phyloP scores from a whole-genome alignment of 306 rosid species.

The Nissolia schottii region DNA sequence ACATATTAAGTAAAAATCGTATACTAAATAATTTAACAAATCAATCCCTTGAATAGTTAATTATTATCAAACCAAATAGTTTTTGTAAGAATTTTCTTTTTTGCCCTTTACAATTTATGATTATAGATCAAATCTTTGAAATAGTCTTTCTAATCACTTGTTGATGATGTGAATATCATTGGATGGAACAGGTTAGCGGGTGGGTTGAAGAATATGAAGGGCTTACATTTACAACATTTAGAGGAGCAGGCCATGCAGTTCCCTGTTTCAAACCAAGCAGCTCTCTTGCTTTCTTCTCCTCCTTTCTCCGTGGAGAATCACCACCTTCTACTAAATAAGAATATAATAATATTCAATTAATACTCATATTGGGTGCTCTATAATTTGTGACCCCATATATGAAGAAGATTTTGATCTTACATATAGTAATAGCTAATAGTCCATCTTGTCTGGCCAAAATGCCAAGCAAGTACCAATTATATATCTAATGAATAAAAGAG shows the following conservation, averaged over 20 bases:
- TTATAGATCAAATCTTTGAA: no score
- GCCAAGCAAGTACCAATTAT: not conserved
- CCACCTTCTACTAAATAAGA: conserved; percentile 48
- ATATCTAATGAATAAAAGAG: conserved; percentile 22
- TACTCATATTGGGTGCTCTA: conserved; percentile 14
- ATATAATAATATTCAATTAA: no score
- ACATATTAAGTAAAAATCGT: not conserved
- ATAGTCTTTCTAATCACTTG: no score
- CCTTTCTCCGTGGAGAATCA: conserved; percentile 65
- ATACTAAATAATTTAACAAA: no score
- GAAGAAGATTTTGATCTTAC: conserved; percentile 37
- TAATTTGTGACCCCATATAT: conserved; percentile 12
- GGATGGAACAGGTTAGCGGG: conserved; percentile 66
- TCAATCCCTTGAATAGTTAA: not conserved
- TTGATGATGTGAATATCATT: not conserved
- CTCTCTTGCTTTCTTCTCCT: conserved; percentile 68
- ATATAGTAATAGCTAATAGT: conserved; percentile 23
- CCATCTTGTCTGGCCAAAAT: not conserved
- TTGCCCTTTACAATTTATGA: no score
- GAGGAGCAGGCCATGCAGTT: conserved; percentile 94
- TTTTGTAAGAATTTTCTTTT: not conserved
- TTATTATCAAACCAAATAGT: not conserved
- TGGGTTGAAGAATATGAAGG: conserved; percentile 87
- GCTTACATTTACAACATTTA: conserved; percentile 76
- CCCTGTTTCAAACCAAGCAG: conserved; percentile 87